Conservation (phyloP, 306 rosid genomes). For the Malus orientalis region DNA sequence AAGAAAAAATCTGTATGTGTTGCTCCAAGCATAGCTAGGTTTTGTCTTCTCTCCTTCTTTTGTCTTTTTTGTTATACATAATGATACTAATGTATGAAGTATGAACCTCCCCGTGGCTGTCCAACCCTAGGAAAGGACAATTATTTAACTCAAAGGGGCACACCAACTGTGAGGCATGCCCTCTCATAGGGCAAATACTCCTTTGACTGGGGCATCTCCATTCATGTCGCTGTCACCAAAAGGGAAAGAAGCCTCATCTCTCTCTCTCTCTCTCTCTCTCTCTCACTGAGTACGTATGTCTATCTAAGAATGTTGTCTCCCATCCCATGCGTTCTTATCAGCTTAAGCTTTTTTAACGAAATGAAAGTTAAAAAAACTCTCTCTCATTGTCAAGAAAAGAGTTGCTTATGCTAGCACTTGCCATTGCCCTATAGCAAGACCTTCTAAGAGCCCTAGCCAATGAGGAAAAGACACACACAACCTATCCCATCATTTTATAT, state of each 20-base stretch:
- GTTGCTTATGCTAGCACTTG: conserved; percentile 46
- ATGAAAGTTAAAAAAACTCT: conserved; percentile 1
- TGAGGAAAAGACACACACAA: conserved; percentile 34
- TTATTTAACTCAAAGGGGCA: conserved; percentile 36
- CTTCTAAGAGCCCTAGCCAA: conserved; percentile 45
- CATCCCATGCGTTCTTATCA: conserved; percentile 77
- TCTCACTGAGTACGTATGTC: not conserved
- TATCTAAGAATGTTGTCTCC: conserved; percentile 45
- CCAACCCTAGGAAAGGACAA: conserved; percentile 43
- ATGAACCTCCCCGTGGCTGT: conserved; percentile 39
- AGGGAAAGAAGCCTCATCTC: conserved; percentile 32
- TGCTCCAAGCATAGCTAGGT: not conserved
- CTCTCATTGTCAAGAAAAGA: conserved; percentile 12
- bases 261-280: conserved; percentile 7
- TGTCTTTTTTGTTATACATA: not conserved
- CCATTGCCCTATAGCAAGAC: conserved; percentile 27
- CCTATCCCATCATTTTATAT: conserved; percentile 16
- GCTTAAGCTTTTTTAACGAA: conserved; percentile 21
- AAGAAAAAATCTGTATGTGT: not conserved
- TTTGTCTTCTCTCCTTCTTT: not conserved
- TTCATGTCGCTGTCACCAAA: conserved; percentile 60
- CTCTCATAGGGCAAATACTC: conserved; percentile 35
- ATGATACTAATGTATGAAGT: not conserved
- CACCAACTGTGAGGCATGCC: conserved; percentile 31
- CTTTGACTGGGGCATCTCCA: conserved; percentile 59